A percentile compares a stretch with the other conserved stretches of the same genome.
These are phyloP conservation scores for Boeremia lycopersici DNA, from an alignment of 2,329 filamentous ascomycete genomes.

Conservation along the genomic window DNA sequence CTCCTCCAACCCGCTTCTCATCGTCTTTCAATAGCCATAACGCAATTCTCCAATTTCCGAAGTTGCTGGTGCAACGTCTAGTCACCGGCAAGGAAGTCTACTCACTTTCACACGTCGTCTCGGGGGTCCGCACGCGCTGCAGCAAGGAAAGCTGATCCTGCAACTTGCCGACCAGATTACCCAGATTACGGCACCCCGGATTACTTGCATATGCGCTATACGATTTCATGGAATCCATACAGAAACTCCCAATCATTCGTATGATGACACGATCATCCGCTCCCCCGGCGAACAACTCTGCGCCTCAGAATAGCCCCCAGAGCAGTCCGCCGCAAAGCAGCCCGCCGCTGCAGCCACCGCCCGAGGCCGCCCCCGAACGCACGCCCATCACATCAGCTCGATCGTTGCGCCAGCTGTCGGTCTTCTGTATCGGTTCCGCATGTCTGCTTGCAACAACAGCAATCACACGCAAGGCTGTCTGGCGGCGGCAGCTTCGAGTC, in stretches of 20 bases:
- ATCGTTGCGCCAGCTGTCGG: slow-evolving; percentile 65
- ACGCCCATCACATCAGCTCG: slow-evolving; percentile 54
- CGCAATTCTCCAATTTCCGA: background rate
- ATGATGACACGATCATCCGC: slow-evolving; percentile 34
- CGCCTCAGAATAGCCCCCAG: slow-evolving; percentile 5
- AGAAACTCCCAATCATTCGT: slow-evolving; percentile 28
- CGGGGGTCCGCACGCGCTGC: slow-evolving; percentile 26
- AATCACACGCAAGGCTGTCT: slow-evolving; percentile 67
- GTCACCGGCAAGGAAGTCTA: background rate
- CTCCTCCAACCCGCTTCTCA: background rate
- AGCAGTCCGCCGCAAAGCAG: slow-evolving; percentile 6
- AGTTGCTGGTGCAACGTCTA: slow-evolving; percentile 2
- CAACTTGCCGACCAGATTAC: slow-evolving; percentile 19
- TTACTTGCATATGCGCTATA: slow-evolving; percentile 13
- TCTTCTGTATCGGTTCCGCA: slow-evolving; percentile 75
- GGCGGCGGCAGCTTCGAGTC: slow-evolving; percentile 64
- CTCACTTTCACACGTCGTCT: background rate
- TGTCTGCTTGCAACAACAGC: slow-evolving; percentile 76
- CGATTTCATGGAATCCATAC: slow-evolving; percentile 28
- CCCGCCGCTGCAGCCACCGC: slow-evolving; percentile 17
- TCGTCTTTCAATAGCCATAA: background rate
- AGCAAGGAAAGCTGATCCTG: slow-evolving; percentile 30
- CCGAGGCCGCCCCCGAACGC: slow-evolving; percentile 31
- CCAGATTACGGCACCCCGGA: slow-evolving; percentile 1
- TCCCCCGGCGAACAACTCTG: slow-evolving; percentile 21